These are phyloP conservation scores for Huntiella abstrusa DNA, from an alignment of 2,329 filamentous ascomycete species.

Conservation along the genomic window DNA sequence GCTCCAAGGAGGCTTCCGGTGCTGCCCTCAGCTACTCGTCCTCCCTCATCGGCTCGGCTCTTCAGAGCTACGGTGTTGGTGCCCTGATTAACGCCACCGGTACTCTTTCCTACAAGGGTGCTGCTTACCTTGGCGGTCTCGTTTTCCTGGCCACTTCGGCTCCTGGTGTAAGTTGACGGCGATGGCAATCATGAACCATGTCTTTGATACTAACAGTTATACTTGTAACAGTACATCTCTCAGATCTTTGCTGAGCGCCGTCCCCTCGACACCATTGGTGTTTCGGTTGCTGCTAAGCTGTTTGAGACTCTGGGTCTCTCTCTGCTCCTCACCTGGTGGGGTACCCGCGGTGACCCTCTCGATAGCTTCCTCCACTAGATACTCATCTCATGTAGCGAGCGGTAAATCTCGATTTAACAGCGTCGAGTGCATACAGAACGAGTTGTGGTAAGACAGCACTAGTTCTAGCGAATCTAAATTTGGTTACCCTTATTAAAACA, in stretches of 20 bases:
- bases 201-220: background rate
- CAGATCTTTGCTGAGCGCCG: conserved; percentile 85
- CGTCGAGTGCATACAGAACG: background rate
- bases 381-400: background rate
- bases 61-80: conserved; percentile 79
- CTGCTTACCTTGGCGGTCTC: conserved; percentile 75
- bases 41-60: conserved; percentile 68
- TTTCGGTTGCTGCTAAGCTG: conserved; percentile 65
- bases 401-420: conserved; percentile 3
- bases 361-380: conserved; percentile 27
- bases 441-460: background rate
- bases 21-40: conserved; percentile 82
- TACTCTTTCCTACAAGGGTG: conserved; percentile 90
- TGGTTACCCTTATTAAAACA: too few relatives aligned
- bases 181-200: background rate
- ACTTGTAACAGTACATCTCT: conserved; percentile 48
- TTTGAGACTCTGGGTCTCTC: conserved; percentile 87
- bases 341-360: conserved; percentile 84
- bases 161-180: conserved; percentile 47
- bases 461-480: too few relatives aligned
- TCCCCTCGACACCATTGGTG: conserved; percentile 72
- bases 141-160: conserved; percentile 86
- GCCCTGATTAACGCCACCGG: conserved; percentile 88
- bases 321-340: conserved; percentile 92
- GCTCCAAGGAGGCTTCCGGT: conserved; percentile 76